Evolutionary conservation across 2,329 filamentous ascomycete genomes (phyloP), one percentile per base, ranked within the genome.

Genomic region (Alternaria incomplexa): DNA sequence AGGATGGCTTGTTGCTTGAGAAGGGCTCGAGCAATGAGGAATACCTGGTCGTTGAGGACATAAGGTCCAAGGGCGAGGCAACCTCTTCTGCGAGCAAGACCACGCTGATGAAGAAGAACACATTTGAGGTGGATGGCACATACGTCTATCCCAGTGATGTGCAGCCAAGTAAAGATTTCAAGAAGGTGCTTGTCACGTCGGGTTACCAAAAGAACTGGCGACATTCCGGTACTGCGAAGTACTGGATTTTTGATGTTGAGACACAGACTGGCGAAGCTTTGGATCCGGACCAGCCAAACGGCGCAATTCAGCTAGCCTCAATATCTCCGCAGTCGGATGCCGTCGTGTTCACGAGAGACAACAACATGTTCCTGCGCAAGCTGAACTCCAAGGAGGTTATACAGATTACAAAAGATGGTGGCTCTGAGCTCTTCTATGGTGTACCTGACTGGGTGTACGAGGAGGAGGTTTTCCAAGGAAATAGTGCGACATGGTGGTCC

Each of bases 391-490:
- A 87, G 20, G 81, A 85, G 15, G 86, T 93, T 5, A 85, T 86
- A 6, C 88, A 91, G 65, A 91, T 99, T 71, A 98, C 96, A 1
- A 88, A 85, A 57, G 95, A 99, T 76, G 96, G 96, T 12, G 93
- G 95, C 0, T 84, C 89, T 0, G 89, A 98, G 71, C 88, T 96
- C 63, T 99, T 99, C 80, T 97, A 99, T 73, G 96, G 96, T 17
- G 89, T 97, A 20, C 96, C 96, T 0, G 96, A 99, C 79, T 99
- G 96, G 96, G 96, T 98, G 0, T 97, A 97, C 73, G 93, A 96
- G 76, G 89, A 91, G 72, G 93, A 97, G 78, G 93, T 97, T 4
- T 92, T 98, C 65, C 80, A 84, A 13, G 90, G 88, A 2, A 91
- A 92, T 70, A 93, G 88, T 64, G 95, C 92, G 6, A 96, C 94